These are phyloP conservation scores for Trichoderma citrinoviride DNA, from an alignment of 2,329 filamentous ascomycete species.

Conservation along the genomic window DNA sequence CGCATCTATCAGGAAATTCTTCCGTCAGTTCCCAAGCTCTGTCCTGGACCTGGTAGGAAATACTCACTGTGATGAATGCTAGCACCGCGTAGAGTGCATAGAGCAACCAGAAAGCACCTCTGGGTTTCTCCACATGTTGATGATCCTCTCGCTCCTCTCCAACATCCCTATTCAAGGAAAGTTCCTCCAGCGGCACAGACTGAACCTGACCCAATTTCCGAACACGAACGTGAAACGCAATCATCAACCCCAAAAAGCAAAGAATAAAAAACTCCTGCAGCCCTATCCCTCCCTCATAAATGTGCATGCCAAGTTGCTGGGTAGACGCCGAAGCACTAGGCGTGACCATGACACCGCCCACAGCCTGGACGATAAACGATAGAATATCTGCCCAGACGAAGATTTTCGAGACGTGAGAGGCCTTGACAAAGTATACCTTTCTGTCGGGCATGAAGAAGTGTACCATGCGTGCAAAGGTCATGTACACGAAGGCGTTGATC, in stretches of 20 bases:
- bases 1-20: neutral
- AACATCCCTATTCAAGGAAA: neutral
- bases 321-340: slow-evolving; percentile 1
- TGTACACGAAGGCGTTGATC: slow-evolving; percentile 13
- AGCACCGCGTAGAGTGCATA: neutral
- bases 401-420: neutral
- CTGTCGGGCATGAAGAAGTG: neutral
- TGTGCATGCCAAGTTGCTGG: neutral
- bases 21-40: neutral
- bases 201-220: neutral
- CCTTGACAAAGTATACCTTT: neutral
- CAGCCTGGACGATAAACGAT: neutral
- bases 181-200: neutral
- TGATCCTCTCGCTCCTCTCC: too few species aligned
- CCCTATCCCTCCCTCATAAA: slow-evolving; percentile 4
- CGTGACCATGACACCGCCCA: neutral
- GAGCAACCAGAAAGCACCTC: neutral
- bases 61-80: slow-evolving; percentile 11
- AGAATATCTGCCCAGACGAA: slow-evolving; percentile 6
- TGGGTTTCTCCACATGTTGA: neutral
- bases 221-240: neutral
- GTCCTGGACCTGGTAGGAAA: neutral
- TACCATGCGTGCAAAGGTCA: slow-evolving; percentile 14
- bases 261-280: slow-evolving; percentile 1
- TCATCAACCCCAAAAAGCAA: slow-evolving; percentile 2